Percentiles rank a stretch among this genome's conserved stretches.
phyloP scores from a whole-genome alignment of 768 basidiomycete species.

The Coprinellus micaceus region DNA sequence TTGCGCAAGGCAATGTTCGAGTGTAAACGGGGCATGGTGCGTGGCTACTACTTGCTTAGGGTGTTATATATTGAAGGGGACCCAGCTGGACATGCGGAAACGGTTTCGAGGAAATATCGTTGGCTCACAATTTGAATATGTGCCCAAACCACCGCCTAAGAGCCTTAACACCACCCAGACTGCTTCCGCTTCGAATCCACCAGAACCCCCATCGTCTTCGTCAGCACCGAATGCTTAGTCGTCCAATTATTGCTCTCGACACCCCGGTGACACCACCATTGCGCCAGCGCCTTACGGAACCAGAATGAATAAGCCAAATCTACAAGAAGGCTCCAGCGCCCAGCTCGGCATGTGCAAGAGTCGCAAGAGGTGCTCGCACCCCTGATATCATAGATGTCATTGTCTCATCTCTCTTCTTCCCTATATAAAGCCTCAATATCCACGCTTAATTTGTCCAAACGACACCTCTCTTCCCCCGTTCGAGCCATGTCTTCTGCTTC shows the following conservation, averaged over 20 bases:
- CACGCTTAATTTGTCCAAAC: neutral
- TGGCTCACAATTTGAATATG: constrained; percentile 48
- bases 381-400: constrained; percentile 2
- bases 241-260: neutral
- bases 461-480: constrained; percentile 10
- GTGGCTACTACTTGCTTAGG: constrained; percentile 19
- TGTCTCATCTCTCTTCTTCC: neutral
- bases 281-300: no score
- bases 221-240: neutral
- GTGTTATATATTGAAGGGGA: neutral
- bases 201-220: neutral
- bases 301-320: neutral
- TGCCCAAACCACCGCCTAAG: constrained; percentile 22
- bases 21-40: constrained; percentile 87
- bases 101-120: constrained; percentile 72
- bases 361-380: neutral
- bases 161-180: neutral
- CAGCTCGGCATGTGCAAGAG: no score
- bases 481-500: constrained; percentile 28
- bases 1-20: constrained; percentile 82
- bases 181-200: constrained; percentile 4
- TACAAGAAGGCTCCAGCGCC: no score
- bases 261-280: no score
- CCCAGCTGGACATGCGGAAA: constrained; percentile 80
- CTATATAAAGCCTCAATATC: constrained; percentile 11